Conservation (phyloP, 1,284 basidiomycete genomes). For the Microbotryum lychnidis-dioicae region DNA sequence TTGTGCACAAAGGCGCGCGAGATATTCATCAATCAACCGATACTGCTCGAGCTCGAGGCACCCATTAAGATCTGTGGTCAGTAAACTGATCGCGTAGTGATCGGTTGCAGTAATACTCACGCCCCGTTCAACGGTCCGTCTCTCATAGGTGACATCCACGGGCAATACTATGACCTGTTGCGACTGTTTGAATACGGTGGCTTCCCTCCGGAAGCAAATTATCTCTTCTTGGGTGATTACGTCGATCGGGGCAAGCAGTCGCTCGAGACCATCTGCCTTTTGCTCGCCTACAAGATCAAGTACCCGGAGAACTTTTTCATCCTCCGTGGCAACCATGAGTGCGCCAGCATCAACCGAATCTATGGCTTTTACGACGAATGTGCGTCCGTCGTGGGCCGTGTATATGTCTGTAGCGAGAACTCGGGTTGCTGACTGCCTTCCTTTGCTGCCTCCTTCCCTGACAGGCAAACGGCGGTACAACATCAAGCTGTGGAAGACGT, state of each 20-base stretch:
- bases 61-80: constrained; percentile 94
- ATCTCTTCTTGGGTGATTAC: constrained; percentile 86
- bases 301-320: constrained; percentile 98
- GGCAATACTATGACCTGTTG: constrained; percentile 89
- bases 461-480: constrained; percentile 93
- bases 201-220: constrained; percentile 92
- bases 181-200: constrained; percentile 91
- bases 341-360: constrained; percentile 89
- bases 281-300: constrained; percentile 58
- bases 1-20: constrained; percentile 89
- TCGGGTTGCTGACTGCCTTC: background rate
- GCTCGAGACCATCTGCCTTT: constrained; percentile 76
- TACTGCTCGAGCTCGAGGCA: constrained; percentile 84
- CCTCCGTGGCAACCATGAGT: constrained; percentile 87
- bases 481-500: constrained; percentile 97
- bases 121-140: background rate
- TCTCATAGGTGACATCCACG: constrained; percentile 75
- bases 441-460: background rate
- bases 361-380: constrained; percentile 97
- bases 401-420: background rate
- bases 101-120: background rate
- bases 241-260: constrained; percentile 92
- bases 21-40: constrained; percentile 93
- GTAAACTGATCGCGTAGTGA: constrained; percentile 39
- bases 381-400: constrained; percentile 44